These are phyloP conservation scores for Rusavskia elegans DNA, from an alignment of 495 filamentous ascomycete genomes.

Conservation along the genomic window DNA sequence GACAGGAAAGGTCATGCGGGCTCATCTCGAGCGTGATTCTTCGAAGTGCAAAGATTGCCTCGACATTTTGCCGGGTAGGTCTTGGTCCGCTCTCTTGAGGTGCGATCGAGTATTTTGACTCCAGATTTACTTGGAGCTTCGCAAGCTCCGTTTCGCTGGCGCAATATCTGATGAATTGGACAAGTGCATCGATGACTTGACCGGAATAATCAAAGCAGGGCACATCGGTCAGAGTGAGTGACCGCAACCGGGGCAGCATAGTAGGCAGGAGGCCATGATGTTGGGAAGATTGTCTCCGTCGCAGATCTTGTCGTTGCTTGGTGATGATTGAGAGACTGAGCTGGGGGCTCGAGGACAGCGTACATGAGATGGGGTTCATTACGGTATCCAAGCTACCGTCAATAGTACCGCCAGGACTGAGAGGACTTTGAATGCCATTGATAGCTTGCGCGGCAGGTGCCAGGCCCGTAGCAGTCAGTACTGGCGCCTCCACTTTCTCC, in stretches of 20 bases:
- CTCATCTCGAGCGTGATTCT: conserved; percentile 42
- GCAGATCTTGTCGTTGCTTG: conserved; percentile 6
- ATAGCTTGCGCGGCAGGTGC: conserved; percentile 14
- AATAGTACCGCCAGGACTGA: conserved; percentile 20
- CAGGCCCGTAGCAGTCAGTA: conserved; percentile 9
- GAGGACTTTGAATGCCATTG: conserved; percentile 16
- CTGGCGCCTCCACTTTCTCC: conserved; percentile 1
- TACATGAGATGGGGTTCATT: conserved; percentile 10
- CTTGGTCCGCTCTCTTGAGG: conserved; percentile 27
- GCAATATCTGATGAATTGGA: conserved; percentile 41
- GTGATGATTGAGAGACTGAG: conserved; percentile 3
- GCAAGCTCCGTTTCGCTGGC: conserved; percentile 42
- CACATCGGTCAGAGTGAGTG: conserved; percentile 42
- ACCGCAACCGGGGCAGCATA: conserved; percentile 31
- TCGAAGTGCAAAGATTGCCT: conserved; percentile 37
- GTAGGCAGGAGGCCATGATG: conserved; percentile 11
- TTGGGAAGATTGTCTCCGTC: conserved; percentile 2
- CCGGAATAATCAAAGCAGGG: conserved; percentile 32
- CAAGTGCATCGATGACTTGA: conserved; percentile 30
- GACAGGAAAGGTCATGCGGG: conserved; percentile 23
- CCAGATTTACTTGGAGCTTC: conserved; percentile 31
- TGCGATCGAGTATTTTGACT: conserved; percentile 28
- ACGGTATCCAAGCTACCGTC: background rate
- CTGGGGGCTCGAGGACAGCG: background rate
- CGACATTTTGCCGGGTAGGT: conserved; percentile 27